These are phyloP conservation scores for Epithemia pelagica DNA, from an alignment of 108 stramenopile species.

Conservation along the genomic window DNA sequence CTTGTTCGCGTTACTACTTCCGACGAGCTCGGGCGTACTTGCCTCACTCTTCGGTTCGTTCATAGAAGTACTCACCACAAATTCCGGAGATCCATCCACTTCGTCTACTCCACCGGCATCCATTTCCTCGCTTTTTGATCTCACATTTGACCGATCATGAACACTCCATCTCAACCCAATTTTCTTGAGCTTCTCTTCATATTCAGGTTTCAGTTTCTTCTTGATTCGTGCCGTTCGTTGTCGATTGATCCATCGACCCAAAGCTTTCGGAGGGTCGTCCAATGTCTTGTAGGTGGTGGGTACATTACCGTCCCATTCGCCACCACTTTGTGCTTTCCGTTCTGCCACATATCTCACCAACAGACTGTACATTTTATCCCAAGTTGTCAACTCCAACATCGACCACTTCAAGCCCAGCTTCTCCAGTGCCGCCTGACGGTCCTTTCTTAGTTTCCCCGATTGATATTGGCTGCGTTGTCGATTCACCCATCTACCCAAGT, in stretches of 20 bases:
- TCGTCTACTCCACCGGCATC: no score
- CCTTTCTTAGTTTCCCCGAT: slow-evolving; percentile 70
- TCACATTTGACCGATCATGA: slow-evolving; percentile 52
- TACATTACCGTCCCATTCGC: slow-evolving; percentile 79
- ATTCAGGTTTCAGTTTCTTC: slow-evolving; percentile 74
- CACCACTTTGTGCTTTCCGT: slow-evolving; percentile 23
- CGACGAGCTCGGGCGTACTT: no score
- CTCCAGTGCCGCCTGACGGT: slow-evolving; percentile 68
- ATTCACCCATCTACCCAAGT: slow-evolving; percentile 85
- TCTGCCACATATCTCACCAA: slow-evolving; percentile 56
- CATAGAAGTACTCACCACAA: no score
- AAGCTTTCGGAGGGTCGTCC: slow-evolving; percentile 57
- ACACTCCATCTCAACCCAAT: slow-evolving; percentile 75
- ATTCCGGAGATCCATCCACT: no score
- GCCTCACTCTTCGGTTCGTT: no score
- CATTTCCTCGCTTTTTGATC: no score
- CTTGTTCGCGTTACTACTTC: no score
- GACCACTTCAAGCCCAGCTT: slow-evolving; percentile 82
- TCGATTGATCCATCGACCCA: slow-evolving; percentile 84
- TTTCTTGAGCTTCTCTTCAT: slow-evolving; percentile 54
- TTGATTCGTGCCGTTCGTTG: slow-evolving; percentile 75
- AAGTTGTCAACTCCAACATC: slow-evolving; percentile 73
- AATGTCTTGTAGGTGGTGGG: slow-evolving; percentile 68
- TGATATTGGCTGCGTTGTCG: slow-evolving; percentile 81
- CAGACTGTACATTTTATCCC: slow-evolving; percentile 76